Percentiles rank a stretch among this genome's conserved stretches.
Evolutionary conservation across 1,284 basidiomycete species (phyloP).

Genomic region (Pseudozyma thailandica): DNA sequence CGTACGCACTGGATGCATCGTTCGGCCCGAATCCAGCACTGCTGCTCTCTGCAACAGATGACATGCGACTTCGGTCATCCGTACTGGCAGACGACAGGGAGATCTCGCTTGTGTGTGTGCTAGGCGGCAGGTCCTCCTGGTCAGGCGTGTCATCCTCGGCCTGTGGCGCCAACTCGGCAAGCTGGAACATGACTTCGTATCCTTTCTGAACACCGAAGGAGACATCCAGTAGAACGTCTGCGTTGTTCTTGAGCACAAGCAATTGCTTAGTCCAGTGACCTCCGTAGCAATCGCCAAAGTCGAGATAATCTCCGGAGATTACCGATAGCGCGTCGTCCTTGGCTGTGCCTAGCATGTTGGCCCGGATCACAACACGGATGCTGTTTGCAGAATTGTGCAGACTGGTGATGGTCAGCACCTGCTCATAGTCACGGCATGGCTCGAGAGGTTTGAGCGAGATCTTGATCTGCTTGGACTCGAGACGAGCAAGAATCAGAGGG

Average conservation of each 20-base stretch:
- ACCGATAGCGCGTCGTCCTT: constrained; percentile 69
- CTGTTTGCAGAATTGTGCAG: constrained; percentile 59
- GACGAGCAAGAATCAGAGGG: constrained; percentile 24
- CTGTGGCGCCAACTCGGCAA: constrained; percentile 68
- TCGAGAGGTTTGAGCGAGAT: constrained; percentile 49
- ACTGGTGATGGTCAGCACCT: constrained; percentile 61
- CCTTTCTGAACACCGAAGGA: constrained; percentile 69
- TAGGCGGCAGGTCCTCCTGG: constrained; percentile 45
- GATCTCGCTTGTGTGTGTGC: constrained; percentile 36
- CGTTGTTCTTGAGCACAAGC: constrained; percentile 70
- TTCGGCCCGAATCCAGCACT: constrained; percentile 26
- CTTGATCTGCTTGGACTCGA: constrained; percentile 39
- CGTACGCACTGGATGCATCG: constrained; percentile 27
- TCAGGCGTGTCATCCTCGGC: constrained; percentile 42
- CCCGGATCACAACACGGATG: constrained; percentile 60
- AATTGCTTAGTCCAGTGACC: constrained; percentile 71
- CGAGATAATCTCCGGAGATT: constrained; percentile 69
- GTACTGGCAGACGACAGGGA: constrained; percentile 40
- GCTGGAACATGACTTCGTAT: constrained; percentile 70
- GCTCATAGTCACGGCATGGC: constrained; percentile 63
- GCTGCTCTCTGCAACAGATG: constrained; percentile 34
- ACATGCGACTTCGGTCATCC: constrained; percentile 32
- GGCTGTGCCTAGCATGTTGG: constrained; percentile 65
- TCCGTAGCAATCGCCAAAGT: constrained; percentile 71
- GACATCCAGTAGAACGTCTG: constrained; percentile 70